A percentile compares a stretch with the other conserved stretches of the same genome.
phyloP scores from a whole-genome alignment of 129 eudicot species.

The Saposhnikovia divaricata region DNA sequence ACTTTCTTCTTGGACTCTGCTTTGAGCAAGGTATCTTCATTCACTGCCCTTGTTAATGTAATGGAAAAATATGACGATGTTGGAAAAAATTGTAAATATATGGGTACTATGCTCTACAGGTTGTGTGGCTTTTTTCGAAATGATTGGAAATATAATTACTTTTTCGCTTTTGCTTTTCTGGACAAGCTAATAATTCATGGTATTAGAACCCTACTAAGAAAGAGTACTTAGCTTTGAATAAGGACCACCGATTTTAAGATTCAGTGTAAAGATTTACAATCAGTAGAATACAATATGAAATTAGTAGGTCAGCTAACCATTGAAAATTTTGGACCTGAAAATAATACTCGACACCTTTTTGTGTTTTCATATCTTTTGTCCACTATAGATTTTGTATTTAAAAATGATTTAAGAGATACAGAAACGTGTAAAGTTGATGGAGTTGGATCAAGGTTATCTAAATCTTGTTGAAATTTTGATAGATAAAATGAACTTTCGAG shows the following conservation, averaged over 20 bases:
- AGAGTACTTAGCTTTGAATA: neutral
- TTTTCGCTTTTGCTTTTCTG: neutral
- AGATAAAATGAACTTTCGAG: too few relatives aligned
- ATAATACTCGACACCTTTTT: neutral
- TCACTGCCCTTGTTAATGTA: neutral
- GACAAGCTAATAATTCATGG: neutral
- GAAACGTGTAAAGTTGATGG: neutral
- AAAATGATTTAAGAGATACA: neutral
- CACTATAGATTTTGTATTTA: neutral
- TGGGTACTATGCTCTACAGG: slow-evolving; percentile 1
- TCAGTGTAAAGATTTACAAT: neutral
- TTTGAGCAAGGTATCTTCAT: neutral
- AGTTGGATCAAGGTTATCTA: neutral
- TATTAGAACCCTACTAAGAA: slow-evolving; percentile 2
- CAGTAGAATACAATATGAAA: neutral
- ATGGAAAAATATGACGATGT: neutral
- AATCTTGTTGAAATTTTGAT: neutral
- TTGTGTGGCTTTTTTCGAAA: neutral
- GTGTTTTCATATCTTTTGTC: neutral
- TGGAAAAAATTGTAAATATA: neutral
- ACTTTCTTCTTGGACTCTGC: neutral
- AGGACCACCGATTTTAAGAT: neutral
- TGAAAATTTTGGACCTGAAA: neutral
- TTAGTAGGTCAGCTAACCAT: neutral
- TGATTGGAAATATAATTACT: neutral